Conservation (phyloP, 2,329 filamentous ascomycete genomes). For the Sporothrix humicola region DNA sequence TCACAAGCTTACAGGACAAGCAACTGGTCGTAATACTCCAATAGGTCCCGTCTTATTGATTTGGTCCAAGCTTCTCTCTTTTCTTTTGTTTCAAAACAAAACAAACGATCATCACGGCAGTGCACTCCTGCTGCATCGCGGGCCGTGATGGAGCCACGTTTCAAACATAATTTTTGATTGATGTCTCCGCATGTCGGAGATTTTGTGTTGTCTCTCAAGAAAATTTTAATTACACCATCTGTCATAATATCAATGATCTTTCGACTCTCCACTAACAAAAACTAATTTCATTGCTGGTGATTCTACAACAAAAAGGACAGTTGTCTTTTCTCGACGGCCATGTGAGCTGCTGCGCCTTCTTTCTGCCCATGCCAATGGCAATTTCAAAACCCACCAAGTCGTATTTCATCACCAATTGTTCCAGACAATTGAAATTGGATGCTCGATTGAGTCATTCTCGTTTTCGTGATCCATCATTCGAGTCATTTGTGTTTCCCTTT, state of each 20-base stretch:
- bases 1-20: conserved; percentile 11
- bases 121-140: conserved; percentile 13
- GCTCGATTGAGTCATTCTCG: neutral
- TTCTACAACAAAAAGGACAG: conserved; percentile 14
- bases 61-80: neutral
- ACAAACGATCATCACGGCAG: conserved; percentile 21
- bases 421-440: neutral
- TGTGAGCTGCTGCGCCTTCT: conserved; percentile 23
- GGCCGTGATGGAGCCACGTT: conserved; percentile 22
- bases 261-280: neutral
- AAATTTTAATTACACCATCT: neutral
- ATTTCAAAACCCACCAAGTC: conserved; percentile 12
- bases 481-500: neutral
- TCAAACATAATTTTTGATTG: neutral
- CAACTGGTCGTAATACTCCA: too few species aligned
- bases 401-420: conserved; percentile 7
- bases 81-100: conserved; percentile 15
- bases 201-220: neutral
- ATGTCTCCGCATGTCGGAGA: neutral
- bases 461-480: neutral
- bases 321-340: neutral
- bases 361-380: conserved; percentile 20
- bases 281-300: neutral
- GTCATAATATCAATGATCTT: neutral
- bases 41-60: too few species aligned